These are phyloP conservation scores for Fusarium haematococcum DNA, from an alignment of 2,329 filamentous ascomycete species.

Conservation along the genomic window DNA sequence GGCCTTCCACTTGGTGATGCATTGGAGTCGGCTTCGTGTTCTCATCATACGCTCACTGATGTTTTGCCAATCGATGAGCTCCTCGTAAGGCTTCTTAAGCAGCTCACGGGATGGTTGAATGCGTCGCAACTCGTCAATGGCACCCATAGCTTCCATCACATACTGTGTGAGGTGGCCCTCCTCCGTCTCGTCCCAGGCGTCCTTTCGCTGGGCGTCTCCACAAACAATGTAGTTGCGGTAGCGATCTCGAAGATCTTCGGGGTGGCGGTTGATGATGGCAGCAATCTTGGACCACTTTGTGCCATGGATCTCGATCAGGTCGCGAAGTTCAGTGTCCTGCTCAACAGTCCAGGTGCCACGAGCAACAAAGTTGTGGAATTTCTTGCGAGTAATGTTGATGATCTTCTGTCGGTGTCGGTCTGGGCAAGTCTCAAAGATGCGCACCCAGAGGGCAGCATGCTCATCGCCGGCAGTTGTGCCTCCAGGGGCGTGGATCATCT, in stretches of 20 bases:
- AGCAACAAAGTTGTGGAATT: conserved; percentile 74
- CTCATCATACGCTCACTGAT: conserved; percentile 72
- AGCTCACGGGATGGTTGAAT: conserved; percentile 48
- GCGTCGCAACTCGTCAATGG: conserved; percentile 56
- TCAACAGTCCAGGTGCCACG: conserved; percentile 59
- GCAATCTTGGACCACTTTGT: conserved; percentile 73
- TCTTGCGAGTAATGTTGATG: conserved; percentile 68
- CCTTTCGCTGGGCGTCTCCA: conserved; percentile 62
- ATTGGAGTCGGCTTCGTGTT: conserved; percentile 74
- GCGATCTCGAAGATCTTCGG: conserved; percentile 75
- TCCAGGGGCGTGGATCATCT: conserved; percentile 53
- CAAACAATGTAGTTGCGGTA: conserved; percentile 76
- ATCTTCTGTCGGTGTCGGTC: conserved; percentile 65
- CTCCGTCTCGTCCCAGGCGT: conserved; percentile 72
- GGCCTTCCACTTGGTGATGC: conserved; percentile 73
- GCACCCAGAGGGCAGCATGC: conserved; percentile 62
- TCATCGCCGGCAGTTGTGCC: conserved; percentile 51
- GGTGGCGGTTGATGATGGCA: conserved; percentile 70
- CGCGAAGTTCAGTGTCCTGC: conserved; percentile 52
- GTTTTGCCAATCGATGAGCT: conserved; percentile 72
- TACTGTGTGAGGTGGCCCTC: conserved; percentile 64
- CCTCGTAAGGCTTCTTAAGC: conserved; percentile 58
- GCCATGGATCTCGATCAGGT: conserved; percentile 51
- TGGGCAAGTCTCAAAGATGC: conserved; percentile 61
- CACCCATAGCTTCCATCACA: conserved; percentile 64